Percentiles rank a stretch among this genome's conserved stretches.
Conservation (phyloP, 2,329 filamentous ascomycete genomes). For the Myriosclerotinia duriaeana region DNA sequence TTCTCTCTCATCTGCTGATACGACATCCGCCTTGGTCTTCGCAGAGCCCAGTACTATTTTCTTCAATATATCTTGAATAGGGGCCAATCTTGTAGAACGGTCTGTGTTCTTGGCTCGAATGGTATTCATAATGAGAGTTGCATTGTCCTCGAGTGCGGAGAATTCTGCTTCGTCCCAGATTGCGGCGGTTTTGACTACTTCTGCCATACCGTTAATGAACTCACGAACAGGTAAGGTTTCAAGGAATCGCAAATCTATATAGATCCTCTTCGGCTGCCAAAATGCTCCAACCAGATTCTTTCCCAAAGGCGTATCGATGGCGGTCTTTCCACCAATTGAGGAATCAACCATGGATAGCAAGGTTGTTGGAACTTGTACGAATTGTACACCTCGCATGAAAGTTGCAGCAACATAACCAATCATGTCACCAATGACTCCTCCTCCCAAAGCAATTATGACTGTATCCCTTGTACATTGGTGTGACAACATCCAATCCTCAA, state of each 20-base stretch:
- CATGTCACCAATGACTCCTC: conserved; percentile 97
- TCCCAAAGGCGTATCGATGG: conserved; percentile 91
- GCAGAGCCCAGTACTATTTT: conserved; percentile 80
- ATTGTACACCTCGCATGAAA: conserved; percentile 96
- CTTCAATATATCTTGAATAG: conserved; percentile 70
- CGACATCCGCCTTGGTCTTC: conserved; percentile 90
- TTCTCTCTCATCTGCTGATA: conserved; percentile 91
- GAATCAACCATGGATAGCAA: conserved; percentile 97
- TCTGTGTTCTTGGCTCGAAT: conserved; percentile 61
- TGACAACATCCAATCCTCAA: conserved; percentile 95
- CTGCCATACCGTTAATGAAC: conserved; percentile 98
- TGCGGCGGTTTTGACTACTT: conserved; percentile 95
- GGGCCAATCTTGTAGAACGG: conserved; percentile 57
- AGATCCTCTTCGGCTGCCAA: conserved; percentile 93
- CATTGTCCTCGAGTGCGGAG: conserved; percentile 76
- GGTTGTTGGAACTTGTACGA: conserved; percentile 94
- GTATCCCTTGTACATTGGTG: conserved; percentile 93
- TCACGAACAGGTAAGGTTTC: conserved; percentile 87
- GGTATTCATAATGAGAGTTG: conserved; percentile 70
- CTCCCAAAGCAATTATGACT: conserved; percentile 89
- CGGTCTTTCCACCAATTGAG: conserved; percentile 96
- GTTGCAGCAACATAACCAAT: conserved; percentile 96
- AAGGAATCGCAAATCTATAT: conserved; percentile 89
- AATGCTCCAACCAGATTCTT: conserved; percentile 97
- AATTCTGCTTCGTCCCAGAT: conserved; percentile 94